Conservation (phyloP, 163 green algal genomes). For the Chlamydomonas reinhardtii region DNA sequence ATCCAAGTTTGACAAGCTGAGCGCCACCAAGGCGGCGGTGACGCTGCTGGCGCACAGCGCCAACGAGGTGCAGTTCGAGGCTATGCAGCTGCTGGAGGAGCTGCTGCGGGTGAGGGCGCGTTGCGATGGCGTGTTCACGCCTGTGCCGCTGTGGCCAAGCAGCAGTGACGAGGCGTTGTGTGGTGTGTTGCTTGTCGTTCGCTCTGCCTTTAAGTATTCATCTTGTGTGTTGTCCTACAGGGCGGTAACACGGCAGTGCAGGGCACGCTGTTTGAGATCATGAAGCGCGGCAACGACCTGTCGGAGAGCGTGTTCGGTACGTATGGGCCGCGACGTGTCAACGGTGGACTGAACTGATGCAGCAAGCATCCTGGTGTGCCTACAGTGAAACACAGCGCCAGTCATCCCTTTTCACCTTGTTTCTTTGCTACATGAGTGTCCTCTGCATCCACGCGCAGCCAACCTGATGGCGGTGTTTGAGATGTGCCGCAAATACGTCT, state of each 20-base stretch:
- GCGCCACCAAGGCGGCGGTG: slow-evolving; percentile 40
- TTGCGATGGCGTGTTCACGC: too few species aligned
- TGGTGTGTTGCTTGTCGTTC: too few species aligned
- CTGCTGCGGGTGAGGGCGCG: slow-evolving; percentile 22
- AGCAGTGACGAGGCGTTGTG: background rate
- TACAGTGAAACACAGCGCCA: too few species aligned
- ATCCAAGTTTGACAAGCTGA: slow-evolving; percentile 49
- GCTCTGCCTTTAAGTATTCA: too few species aligned
- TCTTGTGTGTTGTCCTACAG: background rate
- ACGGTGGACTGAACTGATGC: too few species aligned
- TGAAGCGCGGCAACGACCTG: slow-evolving; percentile 14
- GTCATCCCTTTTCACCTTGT: too few species aligned
- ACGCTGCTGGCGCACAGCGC: slow-evolving; percentile 42
- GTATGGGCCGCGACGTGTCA: too few species aligned
- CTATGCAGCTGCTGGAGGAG: slow-evolving; percentile 45
- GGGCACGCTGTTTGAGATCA: slow-evolving; percentile 15
- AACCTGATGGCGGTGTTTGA: slow-evolving; percentile 33
- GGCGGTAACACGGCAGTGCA: slow-evolving; percentile 40
- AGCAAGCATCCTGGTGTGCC: too few species aligned
- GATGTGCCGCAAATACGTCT: slow-evolving; percentile 31
- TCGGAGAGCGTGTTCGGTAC: slow-evolving; percentile 9
- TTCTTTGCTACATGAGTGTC: too few species aligned
- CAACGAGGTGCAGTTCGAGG: slow-evolving; percentile 51
- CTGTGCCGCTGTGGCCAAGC: too few species aligned
- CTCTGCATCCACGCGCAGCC: background rate